These are phyloP conservation scores for Epipyxis sp. DNA, from an alignment of 108 stramenopile genomes.

Conservation along the genomic window DNA sequence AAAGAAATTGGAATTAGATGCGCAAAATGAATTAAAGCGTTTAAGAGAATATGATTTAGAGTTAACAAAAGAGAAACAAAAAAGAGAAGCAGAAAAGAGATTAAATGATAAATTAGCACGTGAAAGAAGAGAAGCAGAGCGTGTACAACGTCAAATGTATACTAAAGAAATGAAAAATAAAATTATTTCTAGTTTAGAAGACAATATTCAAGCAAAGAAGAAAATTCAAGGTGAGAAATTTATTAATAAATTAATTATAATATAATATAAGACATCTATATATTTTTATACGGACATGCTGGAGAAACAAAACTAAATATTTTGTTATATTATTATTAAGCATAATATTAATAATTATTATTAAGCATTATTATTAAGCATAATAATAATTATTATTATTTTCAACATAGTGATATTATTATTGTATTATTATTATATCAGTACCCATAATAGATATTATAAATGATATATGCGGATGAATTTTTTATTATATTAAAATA, in stretches of 20 bases:
- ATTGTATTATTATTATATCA: too few species aligned
- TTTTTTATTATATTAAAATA: too few species aligned
- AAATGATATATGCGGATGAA: too few species aligned
- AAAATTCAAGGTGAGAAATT: not conserved
- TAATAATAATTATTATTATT: too few species aligned
- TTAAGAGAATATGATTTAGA: not conserved
- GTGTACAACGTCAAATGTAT: slow-evolving; percentile 2
- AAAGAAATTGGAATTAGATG: not conserved
- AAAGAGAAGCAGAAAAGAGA: not conserved
- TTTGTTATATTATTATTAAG: too few species aligned
- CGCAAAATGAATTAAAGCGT: not conserved
- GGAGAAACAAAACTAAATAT: not conserved
- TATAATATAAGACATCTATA: not conserved
- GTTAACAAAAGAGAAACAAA: not conserved
- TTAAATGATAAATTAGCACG: not conserved
- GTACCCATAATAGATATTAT: too few species aligned
- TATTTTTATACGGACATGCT: not conserved
- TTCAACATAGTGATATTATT: too few species aligned
- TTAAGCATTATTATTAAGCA: too few species aligned
- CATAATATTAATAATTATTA: too few species aligned
- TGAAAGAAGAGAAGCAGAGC: slow-evolving; percentile 1
- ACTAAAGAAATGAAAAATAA: not conserved
- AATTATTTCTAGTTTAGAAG: not conserved
- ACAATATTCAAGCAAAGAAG: not conserved
- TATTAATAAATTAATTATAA: not conserved